Conservation (phyloP, 768 basidiomycete genomes). For the Tylopilus intermedius region DNA sequence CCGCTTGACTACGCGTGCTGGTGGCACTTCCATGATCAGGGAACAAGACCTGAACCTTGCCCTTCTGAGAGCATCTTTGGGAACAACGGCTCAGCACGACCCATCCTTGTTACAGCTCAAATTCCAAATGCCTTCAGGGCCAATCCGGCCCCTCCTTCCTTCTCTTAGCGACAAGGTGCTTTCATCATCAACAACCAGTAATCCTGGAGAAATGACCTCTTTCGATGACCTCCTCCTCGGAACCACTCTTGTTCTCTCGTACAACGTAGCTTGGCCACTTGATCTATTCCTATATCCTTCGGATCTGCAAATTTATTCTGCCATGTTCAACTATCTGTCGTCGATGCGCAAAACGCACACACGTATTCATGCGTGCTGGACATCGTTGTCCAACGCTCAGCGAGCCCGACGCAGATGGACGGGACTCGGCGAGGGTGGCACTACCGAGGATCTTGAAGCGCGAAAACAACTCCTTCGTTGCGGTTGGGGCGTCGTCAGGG, state of each 20-base stretch:
- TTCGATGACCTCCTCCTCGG: constrained; percentile 79
- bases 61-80: constrained; percentile 80
- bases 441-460: constrained; percentile 59
- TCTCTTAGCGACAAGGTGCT: constrained; percentile 46
- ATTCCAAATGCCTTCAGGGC: constrained; percentile 76
- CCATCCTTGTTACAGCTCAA: constrained; percentile 66
- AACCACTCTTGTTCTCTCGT: constrained; percentile 65
- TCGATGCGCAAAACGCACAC: constrained; percentile 82
- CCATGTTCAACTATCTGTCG: constrained; percentile 77
- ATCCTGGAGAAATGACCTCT: constrained; percentile 38
- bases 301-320: constrained; percentile 70
- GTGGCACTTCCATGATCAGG: constrained; percentile 69
- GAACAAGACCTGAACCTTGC: constrained; percentile 89
- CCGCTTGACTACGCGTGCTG: constrained; percentile 64
- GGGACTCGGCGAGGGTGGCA: constrained; percentile 82
- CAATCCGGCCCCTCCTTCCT: constrained; percentile 75
- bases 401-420: constrained; percentile 83
- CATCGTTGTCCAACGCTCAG: constrained; percentile 79
- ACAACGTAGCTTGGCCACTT: constrained; percentile 78
- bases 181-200: constrained; percentile 39
- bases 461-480: constrained; percentile 65
- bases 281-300: constrained; percentile 81
- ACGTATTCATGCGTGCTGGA: constrained; percentile 77
- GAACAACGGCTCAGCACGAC: constrained; percentile 85
- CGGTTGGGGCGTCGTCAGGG: constrained; percentile 82